phyloP scores from a whole-genome alignment of 2,329 filamentous ascomycete species.

The Colletotrichum chlorophyti region DNA sequence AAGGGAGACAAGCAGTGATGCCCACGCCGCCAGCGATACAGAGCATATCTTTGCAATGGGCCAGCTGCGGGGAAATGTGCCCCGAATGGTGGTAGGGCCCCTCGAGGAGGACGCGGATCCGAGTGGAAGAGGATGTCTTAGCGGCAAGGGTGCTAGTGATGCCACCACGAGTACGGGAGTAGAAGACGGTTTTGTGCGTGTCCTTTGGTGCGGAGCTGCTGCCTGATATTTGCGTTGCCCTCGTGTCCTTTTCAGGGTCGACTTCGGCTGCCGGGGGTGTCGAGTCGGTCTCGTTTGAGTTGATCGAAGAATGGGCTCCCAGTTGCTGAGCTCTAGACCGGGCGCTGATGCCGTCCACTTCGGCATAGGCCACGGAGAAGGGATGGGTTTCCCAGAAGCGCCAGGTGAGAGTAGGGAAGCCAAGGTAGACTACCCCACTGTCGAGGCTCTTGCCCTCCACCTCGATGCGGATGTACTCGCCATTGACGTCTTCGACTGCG shows the following conservation, averaged over 20 bases:
- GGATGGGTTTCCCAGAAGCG: conserved; percentile 61
- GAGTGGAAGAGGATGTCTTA: background rate
- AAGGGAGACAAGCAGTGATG: conserved; percentile 10
- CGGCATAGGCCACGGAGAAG: conserved; percentile 45
- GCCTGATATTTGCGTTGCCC: background rate
- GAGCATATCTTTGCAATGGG: conserved; percentile 15
- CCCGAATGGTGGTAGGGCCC: conserved; percentile 7
- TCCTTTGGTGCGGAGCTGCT: background rate
- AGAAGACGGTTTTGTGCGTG: background rate
- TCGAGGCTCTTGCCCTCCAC: conserved; percentile 42
- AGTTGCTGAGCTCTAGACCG: background rate
- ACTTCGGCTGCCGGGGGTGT: background rate
- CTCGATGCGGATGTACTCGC: conserved; percentile 47
- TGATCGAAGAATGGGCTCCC: background rate
- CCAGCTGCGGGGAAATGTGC: background rate
- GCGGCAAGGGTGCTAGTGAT: background rate
- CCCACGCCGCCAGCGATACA: conserved; percentile 19
- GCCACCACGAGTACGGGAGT: background rate
- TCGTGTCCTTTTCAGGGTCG: conserved; percentile 7
- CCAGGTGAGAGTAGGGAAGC: conserved; percentile 53
- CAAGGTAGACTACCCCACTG: conserved; percentile 51
- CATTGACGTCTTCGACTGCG: conserved; percentile 38
- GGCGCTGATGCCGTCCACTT: background rate
- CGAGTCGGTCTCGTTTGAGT: background rate
- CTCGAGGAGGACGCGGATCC: background rate